Conservation (phyloP, 768 basidiomycete genomes). For the Candolleomyces eurysporus region DNA sequence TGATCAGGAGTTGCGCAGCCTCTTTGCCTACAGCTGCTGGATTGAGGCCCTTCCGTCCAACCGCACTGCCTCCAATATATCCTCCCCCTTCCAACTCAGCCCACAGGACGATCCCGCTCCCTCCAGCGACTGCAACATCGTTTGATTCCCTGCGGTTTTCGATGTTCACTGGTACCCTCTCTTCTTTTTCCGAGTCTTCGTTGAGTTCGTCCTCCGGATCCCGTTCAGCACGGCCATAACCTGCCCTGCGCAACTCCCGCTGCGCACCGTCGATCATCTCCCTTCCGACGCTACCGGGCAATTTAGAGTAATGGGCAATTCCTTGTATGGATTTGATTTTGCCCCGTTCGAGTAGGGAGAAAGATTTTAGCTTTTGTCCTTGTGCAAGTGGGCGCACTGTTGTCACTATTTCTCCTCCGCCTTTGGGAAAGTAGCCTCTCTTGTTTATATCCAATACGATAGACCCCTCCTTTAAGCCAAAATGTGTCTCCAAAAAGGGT, state of each 20-base stretch:
- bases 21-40: conserved; percentile 51
- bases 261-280: conserved; percentile 57
- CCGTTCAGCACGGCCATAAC: conserved; percentile 15
- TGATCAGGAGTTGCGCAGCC: conserved; percentile 58
- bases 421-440: conserved; percentile 73
- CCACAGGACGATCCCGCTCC: conserved; percentile 74
- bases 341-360: conserved; percentile 59
- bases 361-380: conserved; percentile 32
- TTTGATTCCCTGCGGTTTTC: conserved; percentile 39
- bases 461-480: conserved; percentile 36
- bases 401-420: conserved; percentile 62
- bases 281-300: conserved; percentile 54
- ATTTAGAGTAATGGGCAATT: conserved; percentile 61
- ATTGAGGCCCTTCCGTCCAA: conserved; percentile 50
- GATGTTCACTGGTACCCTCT: conserved; percentile 37
- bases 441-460: conserved; percentile 46
- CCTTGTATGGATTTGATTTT: conserved; percentile 50
- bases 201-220: background rate
- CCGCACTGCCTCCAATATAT: conserved; percentile 64
- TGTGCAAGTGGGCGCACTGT: conserved; percentile 40
- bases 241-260: conserved; percentile 37
- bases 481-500: conserved; percentile 63
- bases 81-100: conserved; percentile 71
- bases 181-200: background rate
- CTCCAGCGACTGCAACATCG: conserved; percentile 51